Base-by-base conservation (phyloP, 352 stramenopile genomes). In the Globisporangium middletonii region DNA sequence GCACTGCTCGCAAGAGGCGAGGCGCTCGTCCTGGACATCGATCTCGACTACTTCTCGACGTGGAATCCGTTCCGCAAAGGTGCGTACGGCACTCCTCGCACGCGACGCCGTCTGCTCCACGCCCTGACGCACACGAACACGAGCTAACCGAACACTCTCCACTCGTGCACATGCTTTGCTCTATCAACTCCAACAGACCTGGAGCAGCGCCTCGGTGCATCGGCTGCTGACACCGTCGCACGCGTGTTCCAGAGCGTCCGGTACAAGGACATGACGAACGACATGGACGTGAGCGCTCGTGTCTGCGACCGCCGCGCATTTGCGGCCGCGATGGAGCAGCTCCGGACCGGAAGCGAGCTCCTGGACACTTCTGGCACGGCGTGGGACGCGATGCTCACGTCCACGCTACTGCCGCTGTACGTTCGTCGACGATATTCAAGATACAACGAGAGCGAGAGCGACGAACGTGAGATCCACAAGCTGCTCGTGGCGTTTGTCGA, bases 1-100 rank as follows among this genome's bases (percentile, higher is more conserved):
- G 11, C 7, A 13, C 43, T 63, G 15, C 55, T 69, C n/a, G 33
- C 45, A 7, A 53, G 67, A 12, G 71, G 65, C 16, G 55, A 69
- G 0, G 46, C 38, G 30, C 94, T 71, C 50, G 49, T 96, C 6
- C 57, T 96, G 0, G 87, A 96, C 57, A 83, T 96, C 30, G 89
- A 93, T 62, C 60, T 96, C n/a, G 87, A 96, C 68, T 96, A 92
- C 62, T 96, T 95, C 61, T 93, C 84, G 18, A 94, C 85, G 4
- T 88, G 83, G 77, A 88, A 93, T 41, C 87, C 87, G 7, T 96
- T 96, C 50, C 75, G 69, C 12, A 76, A 72, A 80, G 75, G 79
- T 85, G 33, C 33, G 35, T 8, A 44, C 13, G 7, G 9, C 4
- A 8, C 15, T 41, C 15, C 28, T 28, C 4, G 1, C n/a, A 28